Evolutionary conservation across 768 basidiomycete genomes (phyloP), one percentile per base, ranked within the genome.

Genomic region (Boletus edulis): DNA sequence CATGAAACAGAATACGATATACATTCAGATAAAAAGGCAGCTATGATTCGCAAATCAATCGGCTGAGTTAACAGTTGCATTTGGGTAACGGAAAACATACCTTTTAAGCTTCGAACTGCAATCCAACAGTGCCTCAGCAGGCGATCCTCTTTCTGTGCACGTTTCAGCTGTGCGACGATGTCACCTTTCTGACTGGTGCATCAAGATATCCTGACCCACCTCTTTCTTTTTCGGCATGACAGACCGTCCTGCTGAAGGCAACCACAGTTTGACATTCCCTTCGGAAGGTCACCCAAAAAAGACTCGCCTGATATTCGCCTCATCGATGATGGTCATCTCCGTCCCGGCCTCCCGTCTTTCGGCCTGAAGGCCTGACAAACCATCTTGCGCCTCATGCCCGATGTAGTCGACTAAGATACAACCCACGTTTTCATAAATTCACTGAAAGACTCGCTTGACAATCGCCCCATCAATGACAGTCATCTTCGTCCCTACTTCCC

Each of bases 331-430:
- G 14, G 34, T 14, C 34, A 35, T 35, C 34, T 35, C 34, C 14
- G 34, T 14, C 34, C 34, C 14, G 3, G 34, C 8, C 8, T 27
- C 27, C 27, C 92, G 0, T 78, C 81, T 0, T 61, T 65, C 2
- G 91, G 91, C 20, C 85, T 79, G 7, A 27, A 27, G 9, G 27
- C 8, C 27, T 9, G 27, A 95, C 75, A n/a, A 82, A 82, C 34
- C 86, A 77, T 4, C 90, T 87, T 20, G 89, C 87, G 22, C 92
- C 92, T 89, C 94, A 93, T 0, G 91, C 79, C 63, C 95, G 93
- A 48, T 77, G 83, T 29, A 29, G 29, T 29, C 29, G 29, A 67
- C 89, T 94, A 63, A 29, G 35, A 48, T 52, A 51, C 11, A 48
- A 49, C 31, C n/a, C 29, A 39, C 12, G 18, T 54, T 55, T 59